Evolutionary conservation across 148 eudicot species (phyloP).

Genomic region (Arctostaphylos glauca): DNA sequence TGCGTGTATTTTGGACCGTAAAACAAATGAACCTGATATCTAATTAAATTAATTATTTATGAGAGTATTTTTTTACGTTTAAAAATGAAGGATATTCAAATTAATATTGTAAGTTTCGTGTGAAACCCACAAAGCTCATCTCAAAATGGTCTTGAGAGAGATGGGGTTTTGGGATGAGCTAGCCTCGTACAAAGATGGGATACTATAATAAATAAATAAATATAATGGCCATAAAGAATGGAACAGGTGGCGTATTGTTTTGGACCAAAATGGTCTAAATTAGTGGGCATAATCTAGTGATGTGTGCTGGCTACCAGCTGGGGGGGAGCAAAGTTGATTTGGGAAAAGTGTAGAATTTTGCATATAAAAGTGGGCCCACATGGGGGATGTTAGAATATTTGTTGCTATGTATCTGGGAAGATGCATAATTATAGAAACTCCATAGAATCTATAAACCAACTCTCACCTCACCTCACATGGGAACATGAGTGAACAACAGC

Average conservation of each 20-base stretch:
- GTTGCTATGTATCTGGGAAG: neutral
- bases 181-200: neutral
- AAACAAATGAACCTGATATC: too few relatives aligned
- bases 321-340: neutral
- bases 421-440: neutral
- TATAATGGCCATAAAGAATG: neutral
- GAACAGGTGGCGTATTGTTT: neutral
- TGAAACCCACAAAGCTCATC: too few relatives aligned
- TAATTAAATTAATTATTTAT: too few relatives aligned
- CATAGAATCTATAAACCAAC: slow-evolving; percentile 6
- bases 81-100: too few relatives aligned
- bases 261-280: neutral
- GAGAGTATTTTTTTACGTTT: too few relatives aligned
- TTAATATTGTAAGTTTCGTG: too few relatives aligned
- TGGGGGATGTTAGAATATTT: neutral
- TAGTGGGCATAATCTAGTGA: neutral
- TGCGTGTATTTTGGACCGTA: too few relatives aligned
- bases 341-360: slow-evolving; percentile 1
- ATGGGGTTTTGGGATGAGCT: too few relatives aligned
- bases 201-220: neutral
- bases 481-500: neutral
- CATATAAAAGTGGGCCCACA: neutral
- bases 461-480: neutral
- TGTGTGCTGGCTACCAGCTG: slow-evolving; percentile 5
- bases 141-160: too few relatives aligned